Base-by-base conservation (phyloP, 768 basidiomycete species). In the Mycena amicta region DNA sequence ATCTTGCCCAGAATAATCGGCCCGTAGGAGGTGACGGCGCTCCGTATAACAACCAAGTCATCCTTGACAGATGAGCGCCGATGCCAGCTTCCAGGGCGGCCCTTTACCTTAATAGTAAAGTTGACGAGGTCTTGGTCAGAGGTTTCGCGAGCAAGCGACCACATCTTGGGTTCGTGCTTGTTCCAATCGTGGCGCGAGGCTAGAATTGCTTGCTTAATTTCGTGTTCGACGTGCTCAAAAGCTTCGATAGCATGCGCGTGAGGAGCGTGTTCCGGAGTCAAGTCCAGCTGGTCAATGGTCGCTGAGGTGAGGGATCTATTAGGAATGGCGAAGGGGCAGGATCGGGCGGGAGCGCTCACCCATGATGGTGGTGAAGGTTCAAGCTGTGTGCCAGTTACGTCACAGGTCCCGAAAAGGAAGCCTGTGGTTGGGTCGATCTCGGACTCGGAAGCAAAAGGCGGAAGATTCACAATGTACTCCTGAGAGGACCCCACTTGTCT, bases 1-100 rank as follows among this genome's bases (percentile, higher is more conserved):
- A 92, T 82, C 78, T 92, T 91, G 26, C 91, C 90, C 12, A 93
- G 70, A 59, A 93, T 82, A 56, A 92, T 83, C 11, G 80, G 83
- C 16, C 90, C 90, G 69, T 92, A 80, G 15, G 85, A 79, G 30
- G 85, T 86, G 33, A 71, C 60, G 3, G 80, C 88, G 65, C 82
- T 86, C 55, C 88, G 77, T 28, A 78, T 69, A 61, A 72, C 64
- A 15, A 80, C 74, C 45, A 82, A 73, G 61, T 80, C 79, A 4
- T 72, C 41, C 63, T 75, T 67, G 39, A 53, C 33, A 52, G 46
- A 50, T 59, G 52, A 56, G 62, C 55, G 54, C 40, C 51, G 18
- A 13, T 18, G 43, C 50, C 40, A 47, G 31, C 50, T 33, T 31
- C 27, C 18, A 29, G 16, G 58, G 39, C 52, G 12, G n/a, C 28